These are phyloP conservation scores for Penicillium herquei DNA, from an alignment of 495 filamentous ascomycete genomes.

Conservation along the genomic window DNA sequence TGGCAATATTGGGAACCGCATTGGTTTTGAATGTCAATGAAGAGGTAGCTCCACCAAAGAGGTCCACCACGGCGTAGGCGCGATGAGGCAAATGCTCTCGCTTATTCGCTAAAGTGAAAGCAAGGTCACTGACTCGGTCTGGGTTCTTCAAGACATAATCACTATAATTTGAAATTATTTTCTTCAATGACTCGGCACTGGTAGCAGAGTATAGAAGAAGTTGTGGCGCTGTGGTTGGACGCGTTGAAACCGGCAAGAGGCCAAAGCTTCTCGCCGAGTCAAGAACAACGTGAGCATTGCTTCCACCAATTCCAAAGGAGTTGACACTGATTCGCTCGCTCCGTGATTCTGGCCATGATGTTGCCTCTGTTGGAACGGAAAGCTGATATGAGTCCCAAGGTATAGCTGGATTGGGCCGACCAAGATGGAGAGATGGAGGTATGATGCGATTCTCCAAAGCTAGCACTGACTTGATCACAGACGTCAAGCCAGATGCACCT, in stretches of 20 bases:
- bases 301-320: constrained; percentile 25
- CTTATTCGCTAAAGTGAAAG: neutral
- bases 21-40: neutral
- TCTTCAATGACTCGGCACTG: constrained; percentile 2
- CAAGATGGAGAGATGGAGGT: constrained; percentile 46
- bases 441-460: constrained; percentile 48
- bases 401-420: constrained; percentile 29
- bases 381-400: constrained; percentile 25
- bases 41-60: neutral
- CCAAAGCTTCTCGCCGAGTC: constrained; percentile 7
- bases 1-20: constrained; percentile 10
- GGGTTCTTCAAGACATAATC: constrained; percentile 3
- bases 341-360: constrained; percentile 26
- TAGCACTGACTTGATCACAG: constrained; percentile 55
- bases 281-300: constrained; percentile 26
- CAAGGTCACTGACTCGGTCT: constrained; percentile 16
- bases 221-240: neutral
- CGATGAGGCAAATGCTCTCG: constrained; percentile 4
- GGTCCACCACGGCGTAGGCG: constrained; percentile 11
- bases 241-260: neutral
- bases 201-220: constrained; percentile 13
- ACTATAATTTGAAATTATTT: neutral
- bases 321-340: constrained; percentile 20
- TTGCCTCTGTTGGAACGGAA: constrained; percentile 17
- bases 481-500: constrained; percentile 53